phyloP scores from a whole-genome alignment of 2,329 filamentous ascomycete genomes.

The Paramyrothecium sp. region DNA sequence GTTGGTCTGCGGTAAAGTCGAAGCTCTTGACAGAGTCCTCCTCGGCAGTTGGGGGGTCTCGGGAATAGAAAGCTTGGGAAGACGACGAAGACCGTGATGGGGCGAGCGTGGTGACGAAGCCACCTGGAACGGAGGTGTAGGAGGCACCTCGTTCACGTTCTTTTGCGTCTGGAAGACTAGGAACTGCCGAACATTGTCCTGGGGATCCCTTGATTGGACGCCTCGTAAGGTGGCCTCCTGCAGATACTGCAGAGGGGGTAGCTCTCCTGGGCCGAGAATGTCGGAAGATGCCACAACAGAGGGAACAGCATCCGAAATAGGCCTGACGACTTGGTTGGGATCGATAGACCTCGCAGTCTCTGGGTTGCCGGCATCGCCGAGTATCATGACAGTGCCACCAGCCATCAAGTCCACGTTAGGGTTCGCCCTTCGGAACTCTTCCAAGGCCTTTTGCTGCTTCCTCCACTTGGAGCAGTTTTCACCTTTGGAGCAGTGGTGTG shows the following conservation, averaged over 20 bases:
- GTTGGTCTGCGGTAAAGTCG: constrained; percentile 22
- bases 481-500: constrained; percentile 82
- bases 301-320: constrained; percentile 72
- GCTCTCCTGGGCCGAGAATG: constrained; percentile 68
- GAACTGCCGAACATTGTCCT: constrained; percentile 92
- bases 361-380: constrained; percentile 77
- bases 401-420: constrained; percentile 56
- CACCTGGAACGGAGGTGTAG: constrained; percentile 69
- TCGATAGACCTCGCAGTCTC: constrained; percentile 59
- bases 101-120: constrained; percentile 46
- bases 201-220: constrained; percentile 73
- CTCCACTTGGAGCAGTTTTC: constrained; percentile 81
- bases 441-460: constrained; percentile 75
- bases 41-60: constrained; percentile 27
- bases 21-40: constrained; percentile 22
- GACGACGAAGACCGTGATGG: constrained; percentile 53
- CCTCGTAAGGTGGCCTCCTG: constrained; percentile 71
- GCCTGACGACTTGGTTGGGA: constrained; percentile 56
- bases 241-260: constrained; percentile 66
- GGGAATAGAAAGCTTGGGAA: constrained; percentile 64
- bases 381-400: constrained; percentile 71
- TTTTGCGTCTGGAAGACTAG: constrained; percentile 70
- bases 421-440: constrained; percentile 72
- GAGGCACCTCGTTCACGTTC: constrained; percentile 54
- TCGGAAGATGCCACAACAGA: constrained; percentile 92